Evolutionary conservation across 306 rosid species (phyloP).

Genomic region (Malus domestica): DNA sequence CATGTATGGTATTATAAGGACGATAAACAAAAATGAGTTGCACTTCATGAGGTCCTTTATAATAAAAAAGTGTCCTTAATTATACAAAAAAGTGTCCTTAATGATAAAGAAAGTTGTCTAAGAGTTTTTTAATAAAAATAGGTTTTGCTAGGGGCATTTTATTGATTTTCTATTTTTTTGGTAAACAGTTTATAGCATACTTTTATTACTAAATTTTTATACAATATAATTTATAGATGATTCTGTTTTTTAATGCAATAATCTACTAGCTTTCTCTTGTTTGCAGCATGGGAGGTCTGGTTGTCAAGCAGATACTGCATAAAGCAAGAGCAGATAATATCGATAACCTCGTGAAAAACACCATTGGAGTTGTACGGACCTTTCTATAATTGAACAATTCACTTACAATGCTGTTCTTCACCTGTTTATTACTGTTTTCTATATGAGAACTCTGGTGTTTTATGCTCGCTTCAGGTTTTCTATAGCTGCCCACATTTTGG

Average conservation of each 20-base stretch:
- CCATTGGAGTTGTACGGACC: conserved; percentile 74
- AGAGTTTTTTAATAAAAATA: not conserved
- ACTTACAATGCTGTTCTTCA: not conserved
- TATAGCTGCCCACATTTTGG: conserved; percentile 99
- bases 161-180: not conserved
- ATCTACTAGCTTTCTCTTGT: conserved; percentile 11
- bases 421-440: not conserved
- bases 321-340: conserved; percentile 66
- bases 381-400: conserved; percentile 11
- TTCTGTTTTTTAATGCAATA: not conserved
- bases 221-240: not conserved
- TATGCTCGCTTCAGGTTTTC: conserved; percentile 59
- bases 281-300: conserved; percentile 94
- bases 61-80: too few species aligned
- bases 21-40: too few species aligned
- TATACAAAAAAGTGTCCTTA: too few species aligned
- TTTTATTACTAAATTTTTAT: not conserved
- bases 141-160: not conserved
- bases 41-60: too few species aligned
- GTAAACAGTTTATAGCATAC: not conserved
- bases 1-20: too few species aligned
- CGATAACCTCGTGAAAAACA: conserved; percentile 68
- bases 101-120: too few species aligned
- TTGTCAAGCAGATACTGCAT: conserved; percentile 86
- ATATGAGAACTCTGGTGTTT: conserved; percentile 10